Base-by-base conservation (phyloP, 305 asterid species). In the Petunia hybrid region DNA sequence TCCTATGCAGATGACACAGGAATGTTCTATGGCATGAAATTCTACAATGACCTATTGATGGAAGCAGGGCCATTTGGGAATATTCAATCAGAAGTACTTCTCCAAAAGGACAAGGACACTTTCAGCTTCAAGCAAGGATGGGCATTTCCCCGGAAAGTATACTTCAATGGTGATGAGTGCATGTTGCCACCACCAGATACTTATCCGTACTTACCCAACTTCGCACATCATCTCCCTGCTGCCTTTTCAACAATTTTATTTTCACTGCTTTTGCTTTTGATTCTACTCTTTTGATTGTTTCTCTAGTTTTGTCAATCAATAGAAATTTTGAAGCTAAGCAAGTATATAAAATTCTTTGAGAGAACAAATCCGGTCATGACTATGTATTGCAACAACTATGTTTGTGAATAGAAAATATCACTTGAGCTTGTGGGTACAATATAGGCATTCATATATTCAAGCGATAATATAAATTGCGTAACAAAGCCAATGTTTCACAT, bases 121-220 rank as follows among this genome's bases (percentile, higher is more conserved):
- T 91, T 92, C 80, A 86, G 87, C 13, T 65, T 92, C 70, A 89
- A 85, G 70, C 90, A 92, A 81, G 97, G 94, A 82, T 92, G 97
- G 95, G 93, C 92, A 3, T 92, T 92, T 63, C 97, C 97, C 13
- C 85, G 95, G 76, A 91, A 88, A 84, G 91, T 92, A 1, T 92
- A 91, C 43, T 92, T 92, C 90, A 92, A 92, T 51, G 97, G 97
- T 12, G 92, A 92, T n/a, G 93, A 91, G 55, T 92, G 97, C 36
- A 88, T 84, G 90, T 86, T 89, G 42, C 97, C 97, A 2, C 87
- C 93, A 53, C 97, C 95, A 4, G 92, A 91, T 64, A 66, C 97
- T 39, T 92, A 91, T 79, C 95, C 95, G 0, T 87, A 83, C 82
- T 88, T 92, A 80, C 95, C 97, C 46, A 92, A 87, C 67, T 89